Evolutionary conservation across 495 filamentous ascomycete species (phyloP), one percentile per base, ranked within the genome.

Genomic region (Podospora comata): DNA sequence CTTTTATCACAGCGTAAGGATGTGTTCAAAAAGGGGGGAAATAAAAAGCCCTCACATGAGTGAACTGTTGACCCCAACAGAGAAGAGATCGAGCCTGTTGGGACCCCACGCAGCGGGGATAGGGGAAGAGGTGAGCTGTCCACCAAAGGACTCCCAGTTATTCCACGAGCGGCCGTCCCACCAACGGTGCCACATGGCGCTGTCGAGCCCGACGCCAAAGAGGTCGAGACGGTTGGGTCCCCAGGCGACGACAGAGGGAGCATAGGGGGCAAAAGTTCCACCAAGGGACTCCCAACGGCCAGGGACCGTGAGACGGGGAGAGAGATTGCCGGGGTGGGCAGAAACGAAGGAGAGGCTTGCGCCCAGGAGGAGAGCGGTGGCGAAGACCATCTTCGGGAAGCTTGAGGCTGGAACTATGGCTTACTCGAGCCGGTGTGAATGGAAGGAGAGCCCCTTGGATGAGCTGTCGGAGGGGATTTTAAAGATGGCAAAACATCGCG

Each of bases 81-180:
- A 28, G 19, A 63, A 63, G 18, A 63, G 27, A 32, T 63, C 61
- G 1, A 63, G 32, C 3, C 61, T 30, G 30, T 48, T 23, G n/a
- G 61, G 30, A 20, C 61, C 61, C 34, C 61, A 63, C 0, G 27
- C 19, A 27, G 48, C 32, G 32, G 61, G 18, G n/a, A 48, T 18
- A 5, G 34, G 61, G 0, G 28, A 13, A 5, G 59, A 28, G 23
- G 27, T 18, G 26, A 61, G 20, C 27, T 61, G 20, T 27, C 23
- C 59, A 20, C 28, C 59, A 7, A 61, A 16, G 59, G 6, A 28
- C 5, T 27, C 16, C 61, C 61, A 63, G 4, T 44, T n/a, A 27
- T n/a, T 34, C 61, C 61, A 63, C 18, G n/a, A 20, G 27, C n/a
- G 18, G 15, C 61, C 61, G 61, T 63, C 30, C 61, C 34, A 63